Base-by-base conservation (phyloP, 2,329 filamentous ascomycete genomes). In the Bisporella sp. region DNA sequence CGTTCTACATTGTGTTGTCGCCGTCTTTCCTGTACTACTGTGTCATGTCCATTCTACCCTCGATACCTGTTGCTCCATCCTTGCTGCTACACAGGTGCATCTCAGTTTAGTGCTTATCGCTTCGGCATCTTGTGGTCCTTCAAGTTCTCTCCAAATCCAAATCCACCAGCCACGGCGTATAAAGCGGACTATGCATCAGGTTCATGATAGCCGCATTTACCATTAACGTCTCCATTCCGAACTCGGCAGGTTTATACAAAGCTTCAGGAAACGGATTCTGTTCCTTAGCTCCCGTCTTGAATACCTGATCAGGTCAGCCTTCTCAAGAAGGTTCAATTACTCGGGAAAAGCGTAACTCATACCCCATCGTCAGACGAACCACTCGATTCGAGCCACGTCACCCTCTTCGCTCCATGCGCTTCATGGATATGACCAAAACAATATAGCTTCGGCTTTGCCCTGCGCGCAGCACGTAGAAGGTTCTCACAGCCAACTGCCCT, bases 401-500 rank as follows among this genome's bases (percentile, higher is more conserved):
- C 71, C 3, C 78, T 52, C 47, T 73, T 75, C 0, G 71, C 73
- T 61, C 75, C 76, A 63, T 73, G 73, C 0, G 68, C 76, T 59
- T 79, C 76, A 59, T 82, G 79, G 13, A 83, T 82, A 65, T 84
- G 80, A 0, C 81, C 80, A 59, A 82, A 84, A 54, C 77, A 77
- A 60, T 83, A 76, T n/a, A 84, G 46, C 3, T 66, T 62, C 0
- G 81, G 81, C 46, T 67, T 69, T 7, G 72, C 73, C 5, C 78
- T 68, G 47, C 68, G 64, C 1, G 75, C 65, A 0, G 80, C 80
- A 1, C 68, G 65, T 1, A 78, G 67, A 1, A 85, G 66, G 58
- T 76, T 71, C 44, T 72, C 66, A 62, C 81, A 84, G 0, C 82
- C 82, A 21, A 21, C 21, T 3, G 56, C 51, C 41, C 59, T 56